Percentiles rank a stretch among this genome's conserved stretches.
phyloP scores from a whole-genome alignment of 352 stramenopile genomes.

The Aphanomyces cochlioides region DNA sequence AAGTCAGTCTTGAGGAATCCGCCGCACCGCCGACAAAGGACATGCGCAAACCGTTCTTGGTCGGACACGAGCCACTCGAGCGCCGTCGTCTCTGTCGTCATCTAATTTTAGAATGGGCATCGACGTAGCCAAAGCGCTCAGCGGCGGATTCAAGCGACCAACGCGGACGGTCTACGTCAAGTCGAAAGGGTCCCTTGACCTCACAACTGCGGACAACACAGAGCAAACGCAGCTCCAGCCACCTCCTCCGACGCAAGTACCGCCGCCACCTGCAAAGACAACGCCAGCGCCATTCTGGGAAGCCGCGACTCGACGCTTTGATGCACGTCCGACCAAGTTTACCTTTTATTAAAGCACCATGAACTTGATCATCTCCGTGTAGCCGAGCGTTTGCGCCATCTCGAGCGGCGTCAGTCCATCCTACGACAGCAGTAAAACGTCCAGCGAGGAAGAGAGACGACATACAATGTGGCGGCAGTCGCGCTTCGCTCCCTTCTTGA shows the following conservation, averaged over 20 bases:
- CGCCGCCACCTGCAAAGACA: neutral
- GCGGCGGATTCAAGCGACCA: neutral
- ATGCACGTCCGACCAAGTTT: conserved; percentile 11
- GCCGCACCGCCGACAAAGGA: conserved; percentile 18
- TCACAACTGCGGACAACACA: neutral
- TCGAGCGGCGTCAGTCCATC: conserved; percentile 1
- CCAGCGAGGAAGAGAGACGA: neutral
- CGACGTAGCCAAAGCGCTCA: neutral
- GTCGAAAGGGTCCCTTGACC: neutral
- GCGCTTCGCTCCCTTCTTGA: conserved; percentile 17
- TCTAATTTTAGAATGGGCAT: neutral
- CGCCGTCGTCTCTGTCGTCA: neutral
- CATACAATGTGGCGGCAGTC: neutral
- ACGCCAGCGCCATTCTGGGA: conserved; percentile 7
- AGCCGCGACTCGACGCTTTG: neutral
- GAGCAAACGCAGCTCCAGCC: neutral
- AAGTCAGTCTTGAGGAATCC: conserved; percentile 7
- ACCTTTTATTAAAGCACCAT: conserved; percentile 19
- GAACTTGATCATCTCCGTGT: neutral
- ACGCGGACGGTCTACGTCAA: neutral
- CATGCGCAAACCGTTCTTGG: conserved; percentile 9
- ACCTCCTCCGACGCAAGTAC: neutral
- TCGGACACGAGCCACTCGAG: conserved; percentile 13
- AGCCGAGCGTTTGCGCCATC: neutral
- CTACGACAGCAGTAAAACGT: neutral